These are phyloP conservation scores for Calonectria hawksworthii DNA, from an alignment of 2,329 filamentous ascomycete species.

Conservation along the genomic window DNA sequence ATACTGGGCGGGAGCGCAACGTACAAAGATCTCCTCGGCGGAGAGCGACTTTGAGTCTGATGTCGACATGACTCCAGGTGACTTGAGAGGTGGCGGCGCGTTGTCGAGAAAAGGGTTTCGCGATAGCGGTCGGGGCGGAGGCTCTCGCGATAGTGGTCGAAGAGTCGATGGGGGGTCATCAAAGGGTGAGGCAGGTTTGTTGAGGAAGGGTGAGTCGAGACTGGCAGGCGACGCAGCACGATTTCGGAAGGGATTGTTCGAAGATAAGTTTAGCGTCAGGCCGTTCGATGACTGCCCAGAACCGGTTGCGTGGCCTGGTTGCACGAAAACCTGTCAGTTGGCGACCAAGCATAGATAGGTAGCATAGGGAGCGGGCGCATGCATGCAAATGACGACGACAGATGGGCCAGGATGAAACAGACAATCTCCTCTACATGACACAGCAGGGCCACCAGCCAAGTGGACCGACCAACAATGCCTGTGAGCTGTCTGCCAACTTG, in stretches of 20 bases:
- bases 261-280: conserved; percentile 78
- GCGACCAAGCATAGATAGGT: conserved; percentile 39
- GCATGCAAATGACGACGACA: conserved; percentile 48
- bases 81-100: conserved; percentile 57
- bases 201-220: conserved; percentile 50
- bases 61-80: conserved; percentile 65
- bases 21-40: conserved; percentile 82
- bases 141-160: conserved; percentile 79
- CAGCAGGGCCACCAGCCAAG: conserved; percentile 45
- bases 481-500: conserved; percentile 45
- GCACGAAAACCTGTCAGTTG: conserved; percentile 43
- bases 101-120: conserved; percentile 83
- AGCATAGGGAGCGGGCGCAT: conserved; percentile 41
- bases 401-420: conserved; percentile 48
- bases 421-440: conserved; percentile 51
- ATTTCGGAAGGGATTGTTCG: conserved; percentile 87
- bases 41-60: conserved; percentile 63
- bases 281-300: conserved; percentile 50
- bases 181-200: conserved; percentile 68
- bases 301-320: conserved; percentile 43
- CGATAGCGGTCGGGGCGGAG: conserved; percentile 78
- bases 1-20: conserved; percentile 55
- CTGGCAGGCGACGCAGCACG: conserved; percentile 73
- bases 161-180: conserved; percentile 65
- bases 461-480: conserved; percentile 42